These are phyloP conservation scores for Keqinozyma sinolaborantium DNA, from an alignment of 1,139 yeast genomes.

Conservation along the genomic window DNA sequence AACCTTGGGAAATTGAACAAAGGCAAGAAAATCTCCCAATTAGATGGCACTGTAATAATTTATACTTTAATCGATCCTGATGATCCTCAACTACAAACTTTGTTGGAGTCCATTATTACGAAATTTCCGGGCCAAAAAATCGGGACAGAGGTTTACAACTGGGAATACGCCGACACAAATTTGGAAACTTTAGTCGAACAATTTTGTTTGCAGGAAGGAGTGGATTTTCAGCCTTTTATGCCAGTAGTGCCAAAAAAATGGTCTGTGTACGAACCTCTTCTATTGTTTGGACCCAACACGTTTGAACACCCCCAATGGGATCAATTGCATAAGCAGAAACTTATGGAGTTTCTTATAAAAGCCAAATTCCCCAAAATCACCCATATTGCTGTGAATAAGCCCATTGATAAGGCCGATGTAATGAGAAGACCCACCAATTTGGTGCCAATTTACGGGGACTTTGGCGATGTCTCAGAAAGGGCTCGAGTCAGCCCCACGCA, in stretches of 20 bases:
- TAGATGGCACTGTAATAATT: constrained; percentile 9
- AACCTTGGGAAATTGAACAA: constrained; percentile 16
- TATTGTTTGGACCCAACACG: constrained; percentile 48
- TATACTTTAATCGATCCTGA: constrained; percentile 7
- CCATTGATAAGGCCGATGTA: constrained; percentile 53
- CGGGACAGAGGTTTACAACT: background rate
- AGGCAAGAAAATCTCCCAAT: constrained; percentile 18
- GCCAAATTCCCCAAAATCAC: constrained; percentile 27
- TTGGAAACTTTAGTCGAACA: background rate
- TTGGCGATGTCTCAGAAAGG: constrained; percentile 39
- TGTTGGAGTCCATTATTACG: too few relatives aligned
- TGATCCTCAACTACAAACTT: too few relatives aligned
- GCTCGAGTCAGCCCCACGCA: constrained; percentile 34
- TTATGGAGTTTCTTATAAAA: constrained; percentile 22
- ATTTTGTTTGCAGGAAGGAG: background rate
- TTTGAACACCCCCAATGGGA: constrained; percentile 38
- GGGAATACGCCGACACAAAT: background rate
- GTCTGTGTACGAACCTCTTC: constrained; percentile 66
- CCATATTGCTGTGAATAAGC: constrained; percentile 70
- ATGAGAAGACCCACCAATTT: constrained; percentile 65
- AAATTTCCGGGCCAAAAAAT: too few relatives aligned
- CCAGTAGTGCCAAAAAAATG: constrained; percentile 46
- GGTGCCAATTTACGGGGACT: constrained; percentile 60
- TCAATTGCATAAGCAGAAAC: constrained; percentile 10
- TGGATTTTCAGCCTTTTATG: constrained; percentile 1